Evolutionary conservation across 2,329 filamentous ascomycete species (phyloP).

Genomic region (Aspergillus ochraceoroseus): DNA sequence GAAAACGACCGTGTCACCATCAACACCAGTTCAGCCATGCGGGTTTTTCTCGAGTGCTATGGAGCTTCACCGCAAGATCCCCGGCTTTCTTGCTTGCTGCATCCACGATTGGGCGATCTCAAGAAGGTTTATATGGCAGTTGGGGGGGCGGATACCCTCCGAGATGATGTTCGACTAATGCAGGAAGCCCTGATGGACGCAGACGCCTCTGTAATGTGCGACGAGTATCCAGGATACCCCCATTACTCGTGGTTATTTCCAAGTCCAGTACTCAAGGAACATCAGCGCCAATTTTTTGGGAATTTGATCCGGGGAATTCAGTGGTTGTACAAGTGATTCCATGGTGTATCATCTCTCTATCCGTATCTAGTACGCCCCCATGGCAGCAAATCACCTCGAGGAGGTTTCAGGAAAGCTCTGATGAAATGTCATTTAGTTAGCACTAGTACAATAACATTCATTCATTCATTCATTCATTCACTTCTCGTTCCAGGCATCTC

Average conservation of each 20-base stretch:
- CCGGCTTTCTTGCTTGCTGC: constrained; percentile 6
- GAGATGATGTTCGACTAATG: constrained; percentile 13
- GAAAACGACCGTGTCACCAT: constrained; percentile 38
- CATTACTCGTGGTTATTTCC: constrained; percentile 12
- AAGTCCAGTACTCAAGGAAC: background rate
- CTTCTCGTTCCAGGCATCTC: too few relatives aligned
- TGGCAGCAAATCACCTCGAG: too few relatives aligned
- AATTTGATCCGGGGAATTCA: constrained; percentile 4
- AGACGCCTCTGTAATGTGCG: constrained; percentile 1
- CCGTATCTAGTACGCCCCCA: too few relatives aligned
- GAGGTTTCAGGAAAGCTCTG: too few relatives aligned
- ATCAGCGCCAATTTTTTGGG: constrained; percentile 4
- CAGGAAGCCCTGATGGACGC: constrained; percentile 4
- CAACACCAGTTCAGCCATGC: constrained; percentile 35
- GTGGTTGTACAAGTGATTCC: constrained; percentile 2
- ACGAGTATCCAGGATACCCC: constrained; percentile 7
- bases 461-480: too few relatives aligned
- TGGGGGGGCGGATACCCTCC: constrained; percentile 11
- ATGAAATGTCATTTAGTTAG: too few relatives aligned
- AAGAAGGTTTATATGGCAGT: constrained; percentile 16
- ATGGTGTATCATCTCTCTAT: too few relatives aligned
- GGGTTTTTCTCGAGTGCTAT: constrained; percentile 28
- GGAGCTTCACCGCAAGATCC: constrained; percentile 1
- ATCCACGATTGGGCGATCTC: constrained; percentile 10
- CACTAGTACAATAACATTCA: too few relatives aligned